These are phyloP conservation scores for Leishmania martiniquensis DNA, from an alignment of 208 protist species.

Conservation along the genomic window DNA sequence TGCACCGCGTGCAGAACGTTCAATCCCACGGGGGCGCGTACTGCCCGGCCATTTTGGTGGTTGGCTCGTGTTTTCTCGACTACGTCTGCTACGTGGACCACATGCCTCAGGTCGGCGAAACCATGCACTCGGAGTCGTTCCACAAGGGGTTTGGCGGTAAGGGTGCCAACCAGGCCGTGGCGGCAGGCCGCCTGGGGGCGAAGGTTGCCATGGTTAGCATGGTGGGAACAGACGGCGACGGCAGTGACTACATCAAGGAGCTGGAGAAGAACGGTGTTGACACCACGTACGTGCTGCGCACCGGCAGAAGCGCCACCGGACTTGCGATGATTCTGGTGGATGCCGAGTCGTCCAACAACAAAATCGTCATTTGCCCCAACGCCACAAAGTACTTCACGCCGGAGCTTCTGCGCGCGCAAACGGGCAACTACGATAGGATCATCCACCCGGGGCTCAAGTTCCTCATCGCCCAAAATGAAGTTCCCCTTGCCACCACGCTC, in stretches of 20 bases:
- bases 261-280: constrained; percentile 86
- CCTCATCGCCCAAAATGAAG: constrained; percentile 94
- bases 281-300: constrained; percentile 61
- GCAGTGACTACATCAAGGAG: constrained; percentile 79
- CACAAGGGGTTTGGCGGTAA: constrained; percentile 94
- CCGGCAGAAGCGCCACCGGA: constrained; percentile 60
- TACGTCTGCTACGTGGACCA: constrained; percentile 90
- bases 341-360: constrained; percentile 82
- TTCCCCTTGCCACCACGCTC: constrained; percentile 85
- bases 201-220: constrained; percentile 87
- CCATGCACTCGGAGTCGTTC: constrained; percentile 87
- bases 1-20: constrained; percentile 59
- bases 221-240: constrained; percentile 89
- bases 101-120: constrained; percentile 92
- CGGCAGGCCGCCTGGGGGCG: constrained; percentile 81
- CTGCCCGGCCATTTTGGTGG: constrained; percentile 72
- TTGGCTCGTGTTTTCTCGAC: constrained; percentile 93
- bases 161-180: constrained; percentile 94
- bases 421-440: constrained; percentile 61
- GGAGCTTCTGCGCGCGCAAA: constrained; percentile 50
- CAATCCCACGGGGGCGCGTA: constrained; percentile 45
- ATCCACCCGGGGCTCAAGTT: constrained; percentile 61
- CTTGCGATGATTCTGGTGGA: constrained; percentile 94
- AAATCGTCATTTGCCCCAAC: constrained; percentile 94
- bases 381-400: constrained; percentile 74